Conservation (phyloP, 192 early-diverging fungal species). For the Phlyctochytrium bullatum region DNA sequence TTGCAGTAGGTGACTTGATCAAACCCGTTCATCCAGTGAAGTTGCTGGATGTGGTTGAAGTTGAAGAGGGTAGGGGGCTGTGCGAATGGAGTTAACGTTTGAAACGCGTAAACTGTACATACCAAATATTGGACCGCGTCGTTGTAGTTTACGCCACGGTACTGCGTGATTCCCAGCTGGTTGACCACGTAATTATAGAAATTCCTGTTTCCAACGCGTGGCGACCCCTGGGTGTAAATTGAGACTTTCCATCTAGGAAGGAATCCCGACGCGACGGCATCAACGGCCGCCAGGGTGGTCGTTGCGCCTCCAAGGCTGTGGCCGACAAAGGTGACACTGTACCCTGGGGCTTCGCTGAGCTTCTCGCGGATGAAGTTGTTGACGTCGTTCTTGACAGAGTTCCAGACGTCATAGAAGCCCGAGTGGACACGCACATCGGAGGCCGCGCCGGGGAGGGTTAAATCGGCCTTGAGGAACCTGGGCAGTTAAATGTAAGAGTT, state of each 20-base stretch:
- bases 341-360: slow-evolving; percentile 7
- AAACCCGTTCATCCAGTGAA: neutral
- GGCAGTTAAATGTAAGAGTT: neutral
- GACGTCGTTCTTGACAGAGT: neutral
- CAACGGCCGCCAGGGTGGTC: slow-evolving; percentile 26
- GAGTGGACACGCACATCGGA: slow-evolving; percentile 18
- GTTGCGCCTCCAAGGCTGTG: slow-evolving; percentile 41
- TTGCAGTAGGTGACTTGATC: neutral
- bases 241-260: slow-evolving; percentile 8
- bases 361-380: slow-evolving; percentile 4
- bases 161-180: neutral
- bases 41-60: neutral
- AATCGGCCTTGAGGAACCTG: neutral
- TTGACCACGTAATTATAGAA: slow-evolving; percentile 23
- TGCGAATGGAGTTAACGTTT: too few species aligned
- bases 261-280: slow-evolving; percentile 16
- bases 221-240: slow-evolving; percentile 35
- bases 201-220: slow-evolving; percentile 37
- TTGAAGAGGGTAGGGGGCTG: neutral
- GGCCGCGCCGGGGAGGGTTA: neutral
- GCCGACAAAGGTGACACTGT: slow-evolving; percentile 25
- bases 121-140: too few species aligned
- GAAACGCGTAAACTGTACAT: too few species aligned
- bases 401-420: slow-evolving; percentile 27
- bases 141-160: too few species aligned